These are phyloP conservation scores for Penicillium fimorum DNA, from an alignment of 495 filamentous ascomycete genomes.

Conservation along the genomic window DNA sequence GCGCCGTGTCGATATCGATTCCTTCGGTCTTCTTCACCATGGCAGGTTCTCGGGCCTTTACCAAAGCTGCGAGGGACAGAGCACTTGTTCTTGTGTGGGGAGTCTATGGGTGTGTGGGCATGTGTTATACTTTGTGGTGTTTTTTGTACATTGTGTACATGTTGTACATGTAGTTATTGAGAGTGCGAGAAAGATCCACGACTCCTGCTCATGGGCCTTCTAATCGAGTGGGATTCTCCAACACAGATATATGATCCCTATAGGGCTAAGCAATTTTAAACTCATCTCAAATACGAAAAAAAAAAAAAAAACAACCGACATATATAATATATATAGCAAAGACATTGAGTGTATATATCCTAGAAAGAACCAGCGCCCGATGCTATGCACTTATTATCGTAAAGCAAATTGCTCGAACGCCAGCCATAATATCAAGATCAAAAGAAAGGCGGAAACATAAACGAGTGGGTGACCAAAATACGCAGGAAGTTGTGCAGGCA, in stretches of 20 bases:
- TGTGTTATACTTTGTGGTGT: background rate
- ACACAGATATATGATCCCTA: background rate
- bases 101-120: background rate
- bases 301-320: no score
- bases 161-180: background rate
- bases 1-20: background rate
- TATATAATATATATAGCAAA: background rate
- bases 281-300: background rate
- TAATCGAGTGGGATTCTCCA: background rate
- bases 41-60: background rate
- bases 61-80: background rate
- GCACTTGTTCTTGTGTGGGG: background rate
- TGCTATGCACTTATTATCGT: conserved; percentile 30
- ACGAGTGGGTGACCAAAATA: background rate
- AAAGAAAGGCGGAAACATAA: background rate
- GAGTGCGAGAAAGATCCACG: background rate
- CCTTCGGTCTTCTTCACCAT: background rate
- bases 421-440: conserved; percentile 5
- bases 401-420: conserved; percentile 19
- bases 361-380: conserved; percentile 24
- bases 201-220: background rate
- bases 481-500: background rate
- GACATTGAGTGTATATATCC: conserved; percentile 14
- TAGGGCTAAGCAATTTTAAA: background rate
- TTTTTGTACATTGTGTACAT: background rate